A percentile compares a stretch with the other conserved stretches of the same genome.
phyloP scores from a whole-genome alignment of 345 rosid genomes.

The Hevea brasiliensis region DNA sequence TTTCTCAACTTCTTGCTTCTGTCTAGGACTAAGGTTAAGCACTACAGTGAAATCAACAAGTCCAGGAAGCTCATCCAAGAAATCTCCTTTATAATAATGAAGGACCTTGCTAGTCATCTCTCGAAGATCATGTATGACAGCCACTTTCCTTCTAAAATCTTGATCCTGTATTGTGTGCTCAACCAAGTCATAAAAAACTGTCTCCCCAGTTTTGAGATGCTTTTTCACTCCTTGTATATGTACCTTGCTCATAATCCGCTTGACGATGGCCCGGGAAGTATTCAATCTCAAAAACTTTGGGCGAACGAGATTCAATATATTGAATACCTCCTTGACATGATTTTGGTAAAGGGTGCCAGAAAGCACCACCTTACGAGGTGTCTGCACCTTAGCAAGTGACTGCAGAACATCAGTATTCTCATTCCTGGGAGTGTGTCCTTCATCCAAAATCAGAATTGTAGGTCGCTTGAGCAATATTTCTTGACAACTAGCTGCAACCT shows the following conservation, averaged over 20 bases:
- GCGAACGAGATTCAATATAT: slow-evolving; percentile 74
- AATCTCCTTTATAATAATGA: slow-evolving; percentile 91
- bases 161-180: slow-evolving; percentile 64
- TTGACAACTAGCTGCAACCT: slow-evolving; percentile 43
- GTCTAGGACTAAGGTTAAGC: slow-evolving; percentile 59
- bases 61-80: slow-evolving; percentile 81
- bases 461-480: slow-evolving; percentile 69
- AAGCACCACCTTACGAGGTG: slow-evolving; percentile 81
- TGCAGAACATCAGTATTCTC: slow-evolving; percentile 67
- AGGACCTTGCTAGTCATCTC: slow-evolving; percentile 78
- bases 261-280: slow-evolving; percentile 43
- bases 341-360: slow-evolving; percentile 90
- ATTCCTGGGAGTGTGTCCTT: slow-evolving; percentile 87
- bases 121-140: slow-evolving; percentile 74
- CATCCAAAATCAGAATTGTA: slow-evolving; percentile 77
- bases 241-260: slow-evolving; percentile 66
- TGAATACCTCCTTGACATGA: slow-evolving; percentile 84
- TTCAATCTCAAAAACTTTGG: slow-evolving; percentile 72
- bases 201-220: slow-evolving; percentile 40
- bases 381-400: slow-evolving; percentile 74
- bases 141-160: slow-evolving; percentile 52
- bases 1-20: slow-evolving; percentile 50
- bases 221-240: slow-evolving; percentile 50
- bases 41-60: slow-evolving; percentile 73
- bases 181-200: slow-evolving; percentile 59